Conservation (phyloP, 225 moss, liverwort and hornwort genomes). For the Pseudisothecium myosuroides region DNA sequence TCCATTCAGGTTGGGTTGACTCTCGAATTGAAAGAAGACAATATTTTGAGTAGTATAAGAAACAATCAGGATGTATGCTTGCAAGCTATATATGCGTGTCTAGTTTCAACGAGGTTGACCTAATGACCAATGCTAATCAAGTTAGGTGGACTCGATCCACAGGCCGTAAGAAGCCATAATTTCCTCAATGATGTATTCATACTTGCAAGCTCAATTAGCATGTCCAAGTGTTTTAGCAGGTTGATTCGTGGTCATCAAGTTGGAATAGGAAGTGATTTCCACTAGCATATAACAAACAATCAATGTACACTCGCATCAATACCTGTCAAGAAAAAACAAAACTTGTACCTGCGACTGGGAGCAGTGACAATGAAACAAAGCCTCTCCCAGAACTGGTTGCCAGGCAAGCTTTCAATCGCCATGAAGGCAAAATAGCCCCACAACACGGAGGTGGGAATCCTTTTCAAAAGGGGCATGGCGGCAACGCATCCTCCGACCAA, state of each 20-base stretch:
- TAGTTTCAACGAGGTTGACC: background rate
- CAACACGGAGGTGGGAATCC: slow-evolving; percentile 61
- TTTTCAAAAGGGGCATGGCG: slow-evolving; percentile 52
- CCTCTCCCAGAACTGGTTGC: slow-evolving; percentile 84
- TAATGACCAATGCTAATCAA: background rate
- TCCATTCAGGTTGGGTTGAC: background rate
- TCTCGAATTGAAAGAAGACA: background rate
- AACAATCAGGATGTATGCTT: background rate
- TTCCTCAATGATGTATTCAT: background rate
- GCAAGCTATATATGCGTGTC: background rate
- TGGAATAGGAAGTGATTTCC: background rate
- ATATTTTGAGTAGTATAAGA: background rate
- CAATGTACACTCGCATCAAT: too few species aligned
- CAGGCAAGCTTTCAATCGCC: slow-evolving; percentile 72
- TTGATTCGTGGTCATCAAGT: background rate
- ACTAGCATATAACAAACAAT: background rate
- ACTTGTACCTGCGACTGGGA: slow-evolving; percentile 39
- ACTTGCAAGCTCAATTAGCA: background rate
- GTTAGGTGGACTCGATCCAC: background rate
- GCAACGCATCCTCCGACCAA: slow-evolving; percentile 49
- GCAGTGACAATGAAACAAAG: slow-evolving; percentile 37
- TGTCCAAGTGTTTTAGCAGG: background rate
- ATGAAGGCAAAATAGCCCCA: slow-evolving; percentile 89
- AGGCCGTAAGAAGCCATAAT: background rate
- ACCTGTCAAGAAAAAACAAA: background rate